Conservation (phyloP, 306 rosid species). For the Pterocarpus macrocarpus region DNA sequence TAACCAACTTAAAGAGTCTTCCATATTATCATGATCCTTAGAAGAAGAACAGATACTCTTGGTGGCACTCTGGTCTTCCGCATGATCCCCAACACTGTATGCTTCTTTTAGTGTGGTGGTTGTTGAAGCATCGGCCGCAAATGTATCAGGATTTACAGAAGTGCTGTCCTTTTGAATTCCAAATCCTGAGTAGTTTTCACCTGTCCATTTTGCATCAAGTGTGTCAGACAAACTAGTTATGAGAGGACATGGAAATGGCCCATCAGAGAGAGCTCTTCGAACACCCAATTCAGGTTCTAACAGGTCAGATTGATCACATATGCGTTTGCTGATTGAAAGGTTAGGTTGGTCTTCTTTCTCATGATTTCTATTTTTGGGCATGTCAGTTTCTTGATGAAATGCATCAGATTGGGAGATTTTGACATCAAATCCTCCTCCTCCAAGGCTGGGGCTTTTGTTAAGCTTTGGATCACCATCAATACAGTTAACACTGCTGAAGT, state of each 20-base stretch:
- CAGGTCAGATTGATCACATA: slow-evolving; percentile 47
- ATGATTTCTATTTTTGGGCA: slow-evolving; percentile 33
- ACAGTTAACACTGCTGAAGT: slow-evolving; percentile 55
- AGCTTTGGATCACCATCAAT: slow-evolving; percentile 50
- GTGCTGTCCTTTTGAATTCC: slow-evolving; percentile 56
- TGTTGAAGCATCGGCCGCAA: slow-evolving; percentile 55
- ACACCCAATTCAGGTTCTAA: slow-evolving; percentile 53
- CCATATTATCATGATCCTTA: slow-evolving; percentile 63
- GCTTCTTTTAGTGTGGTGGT: slow-evolving; percentile 44
- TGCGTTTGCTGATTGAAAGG: slow-evolving; percentile 46
- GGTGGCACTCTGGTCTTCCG: slow-evolving; percentile 60
- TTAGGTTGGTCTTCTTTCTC: slow-evolving; percentile 55
- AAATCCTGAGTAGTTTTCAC: slow-evolving; percentile 61
- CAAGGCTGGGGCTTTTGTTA: slow-evolving; percentile 45
- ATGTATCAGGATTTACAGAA: slow-evolving; percentile 53
- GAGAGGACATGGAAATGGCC: slow-evolving; percentile 57
- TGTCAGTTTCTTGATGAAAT: slow-evolving; percentile 50
- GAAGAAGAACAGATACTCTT: slow-evolving; percentile 53
- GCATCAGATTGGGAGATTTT: slow-evolving; percentile 49
- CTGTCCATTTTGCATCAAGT: slow-evolving; percentile 92
- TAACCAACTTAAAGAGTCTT: slow-evolving; percentile 75
- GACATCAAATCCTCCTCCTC: slow-evolving; percentile 53
- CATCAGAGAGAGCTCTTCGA: slow-evolving; percentile 75
- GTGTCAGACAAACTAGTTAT: slow-evolving; percentile 78
- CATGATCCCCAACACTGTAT: slow-evolving; percentile 53